A percentile compares a stretch with the other conserved stretches of the same genome.
These are phyloP conservation scores for Backusella mclennaniae DNA, from an alignment of 192 early-diverging fungal genomes.

Conservation along the genomic window DNA sequence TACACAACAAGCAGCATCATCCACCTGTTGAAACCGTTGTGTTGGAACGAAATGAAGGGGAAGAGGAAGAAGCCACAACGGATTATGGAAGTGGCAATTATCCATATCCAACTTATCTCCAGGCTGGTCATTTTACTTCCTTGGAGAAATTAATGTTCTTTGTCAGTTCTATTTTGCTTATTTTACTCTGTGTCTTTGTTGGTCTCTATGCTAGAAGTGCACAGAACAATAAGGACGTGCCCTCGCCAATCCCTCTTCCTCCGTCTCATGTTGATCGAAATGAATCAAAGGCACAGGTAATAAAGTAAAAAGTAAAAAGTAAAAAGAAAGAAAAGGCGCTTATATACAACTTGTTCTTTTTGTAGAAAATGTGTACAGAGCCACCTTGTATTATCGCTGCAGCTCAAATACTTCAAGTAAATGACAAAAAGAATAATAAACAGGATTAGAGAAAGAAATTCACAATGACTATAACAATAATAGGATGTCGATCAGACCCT, in stretches of 20 bases:
- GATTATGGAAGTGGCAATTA: slow-evolving; percentile 30
- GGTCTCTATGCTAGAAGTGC: slow-evolving; percentile 32
- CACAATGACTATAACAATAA: background rate
- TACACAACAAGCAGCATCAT: background rate
- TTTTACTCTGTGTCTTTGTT: slow-evolving; percentile 31
- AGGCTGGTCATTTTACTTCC: slow-evolving; percentile 31
- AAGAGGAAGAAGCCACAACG: slow-evolving; percentile 2
- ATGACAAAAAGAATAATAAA: background rate
- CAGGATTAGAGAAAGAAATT: background rate
- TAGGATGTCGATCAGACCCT: slow-evolving; percentile 48
- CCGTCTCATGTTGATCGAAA: slow-evolving; percentile 2
- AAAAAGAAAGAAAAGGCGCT: no score
- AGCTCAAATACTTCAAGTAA: slow-evolving; percentile 48
- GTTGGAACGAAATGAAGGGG: slow-evolving; percentile 2
- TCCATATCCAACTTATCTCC: slow-evolving; percentile 28
- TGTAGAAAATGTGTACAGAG: slow-evolving; percentile 39
- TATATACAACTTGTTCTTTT: background rate
- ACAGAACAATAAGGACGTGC: slow-evolving; percentile 8
- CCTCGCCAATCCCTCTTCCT: slow-evolving; percentile 1
- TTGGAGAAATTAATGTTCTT: slow-evolving; percentile 39
- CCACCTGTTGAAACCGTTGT: background rate
- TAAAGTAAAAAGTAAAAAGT: no score
- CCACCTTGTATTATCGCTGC: slow-evolving; percentile 62
- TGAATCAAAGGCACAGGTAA: slow-evolving; percentile 15
- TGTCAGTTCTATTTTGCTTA: slow-evolving; percentile 19